Evolutionary conservation across 345 rosid species (phyloP).

Genomic region (Eucalyptus camaldulensis): DNA sequence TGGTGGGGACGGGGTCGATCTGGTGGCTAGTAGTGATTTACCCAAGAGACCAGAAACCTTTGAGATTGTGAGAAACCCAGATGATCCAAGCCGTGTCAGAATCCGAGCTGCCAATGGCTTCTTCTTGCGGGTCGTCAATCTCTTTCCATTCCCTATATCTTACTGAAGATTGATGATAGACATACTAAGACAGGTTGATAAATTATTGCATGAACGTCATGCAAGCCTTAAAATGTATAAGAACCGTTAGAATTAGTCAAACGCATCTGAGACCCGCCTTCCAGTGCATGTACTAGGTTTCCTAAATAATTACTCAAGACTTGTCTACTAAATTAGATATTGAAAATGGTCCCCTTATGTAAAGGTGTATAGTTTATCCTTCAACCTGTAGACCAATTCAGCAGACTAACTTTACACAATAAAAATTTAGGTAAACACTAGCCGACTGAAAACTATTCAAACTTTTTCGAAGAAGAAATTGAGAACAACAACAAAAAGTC

Average conservation of each 20-base stretch:
- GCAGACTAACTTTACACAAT: background rate
- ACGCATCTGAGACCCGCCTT: background rate
- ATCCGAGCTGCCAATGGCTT: slow-evolving; percentile 40
- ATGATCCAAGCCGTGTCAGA: slow-evolving; percentile 20
- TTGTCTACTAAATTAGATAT: background rate
- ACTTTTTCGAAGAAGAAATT: background rate
- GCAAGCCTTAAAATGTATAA: background rate
- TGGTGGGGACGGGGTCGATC: slow-evolving; percentile 3
- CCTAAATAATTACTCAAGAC: background rate
- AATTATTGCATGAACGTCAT: background rate
- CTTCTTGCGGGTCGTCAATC: slow-evolving; percentile 29
- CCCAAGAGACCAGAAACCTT: slow-evolving; percentile 17
- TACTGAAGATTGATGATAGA: background rate
- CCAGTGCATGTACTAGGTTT: background rate
- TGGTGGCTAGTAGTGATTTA: slow-evolving; percentile 12
- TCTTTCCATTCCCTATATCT: background rate
- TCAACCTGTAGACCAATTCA: background rate
- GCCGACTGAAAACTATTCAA: background rate
- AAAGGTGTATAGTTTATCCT: background rate
- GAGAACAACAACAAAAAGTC: background rate
- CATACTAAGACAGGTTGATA: background rate
- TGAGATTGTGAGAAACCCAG: slow-evolving; percentile 22
- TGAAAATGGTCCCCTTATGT: background rate
- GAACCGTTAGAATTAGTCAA: background rate
- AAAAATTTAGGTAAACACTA: background rate